Conservation (phyloP, 2,329 filamentous ascomycete genomes). For the Leptosphaerulina australis region DNA sequence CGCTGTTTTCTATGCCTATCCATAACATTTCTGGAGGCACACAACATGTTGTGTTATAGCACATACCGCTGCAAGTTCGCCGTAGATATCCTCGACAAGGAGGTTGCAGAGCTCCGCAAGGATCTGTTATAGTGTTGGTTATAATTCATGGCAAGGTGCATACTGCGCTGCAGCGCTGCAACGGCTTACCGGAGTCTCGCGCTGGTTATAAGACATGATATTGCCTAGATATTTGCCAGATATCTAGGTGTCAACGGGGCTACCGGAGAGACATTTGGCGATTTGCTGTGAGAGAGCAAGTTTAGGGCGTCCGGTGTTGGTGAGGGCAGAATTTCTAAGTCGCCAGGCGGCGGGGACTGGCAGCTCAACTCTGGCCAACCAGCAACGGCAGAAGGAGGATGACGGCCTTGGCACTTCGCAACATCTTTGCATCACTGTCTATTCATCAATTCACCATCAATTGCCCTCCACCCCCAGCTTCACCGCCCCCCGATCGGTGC, state of each 20-base stretch:
- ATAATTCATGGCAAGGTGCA: conserved; percentile 11
- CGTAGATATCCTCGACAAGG: conserved; percentile 86
- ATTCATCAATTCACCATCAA: conserved; percentile 41
- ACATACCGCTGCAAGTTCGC: conserved; percentile 85
- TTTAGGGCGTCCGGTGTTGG: conserved; percentile 1
- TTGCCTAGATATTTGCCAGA: conserved; percentile 45
- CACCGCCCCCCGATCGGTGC: conserved; percentile 46
- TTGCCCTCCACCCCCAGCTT: conserved; percentile 60
- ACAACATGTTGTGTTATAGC: neutral
- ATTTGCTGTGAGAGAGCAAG: conserved; percentile 4
- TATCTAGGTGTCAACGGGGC: conserved; percentile 37
- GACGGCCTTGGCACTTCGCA: conserved; percentile 16
- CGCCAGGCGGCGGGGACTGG: conserved; percentile 1
- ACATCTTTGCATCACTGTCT: conserved; percentile 8
- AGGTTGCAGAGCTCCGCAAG: conserved; percentile 87
- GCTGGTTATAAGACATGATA: conserved; percentile 46
- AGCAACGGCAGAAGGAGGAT: conserved; percentile 1
- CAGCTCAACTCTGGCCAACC: conserved; percentile 6
- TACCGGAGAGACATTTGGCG: conserved; percentile 44
- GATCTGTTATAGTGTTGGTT: conserved; percentile 65
- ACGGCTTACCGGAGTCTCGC: conserved; percentile 45
- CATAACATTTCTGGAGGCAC: neutral
- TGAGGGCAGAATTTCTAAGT: conserved; percentile 11
- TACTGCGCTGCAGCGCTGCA: conserved; percentile 3
- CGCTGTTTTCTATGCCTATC: neutral